Percentiles rank a stretch among this genome's conserved stretches.
Conservation (phyloP, 768 basidiomycete species). For the Trametes gibbosa region DNA sequence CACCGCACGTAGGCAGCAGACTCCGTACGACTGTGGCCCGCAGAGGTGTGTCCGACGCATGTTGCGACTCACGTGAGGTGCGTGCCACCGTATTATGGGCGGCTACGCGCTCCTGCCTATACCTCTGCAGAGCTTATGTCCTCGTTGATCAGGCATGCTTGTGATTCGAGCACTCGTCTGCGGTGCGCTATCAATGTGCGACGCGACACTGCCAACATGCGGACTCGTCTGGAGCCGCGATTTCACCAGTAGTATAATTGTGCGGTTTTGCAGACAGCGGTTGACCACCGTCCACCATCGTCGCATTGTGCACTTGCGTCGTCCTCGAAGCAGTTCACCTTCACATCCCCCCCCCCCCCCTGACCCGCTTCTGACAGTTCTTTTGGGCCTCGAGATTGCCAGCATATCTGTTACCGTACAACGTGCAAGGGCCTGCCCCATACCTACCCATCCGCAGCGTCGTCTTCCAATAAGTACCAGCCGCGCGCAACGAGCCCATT, state of each 20-base stretch:
- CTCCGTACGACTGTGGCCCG: background rate
- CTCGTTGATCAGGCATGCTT: conserved; percentile 26
- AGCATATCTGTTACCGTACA: conserved; percentile 6
- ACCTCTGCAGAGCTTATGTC: conserved; percentile 15
- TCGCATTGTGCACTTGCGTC: conserved; percentile 17
- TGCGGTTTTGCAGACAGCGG: background rate
- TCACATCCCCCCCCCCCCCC: conserved; percentile 9
- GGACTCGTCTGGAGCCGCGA: background rate
- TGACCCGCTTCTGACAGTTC: conserved; percentile 4
- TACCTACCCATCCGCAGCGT: conserved; percentile 23
- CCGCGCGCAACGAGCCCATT: background rate
- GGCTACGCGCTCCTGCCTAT: conserved; percentile 9
- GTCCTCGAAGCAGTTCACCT: conserved; percentile 9
- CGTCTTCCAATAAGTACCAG: conserved; percentile 22
- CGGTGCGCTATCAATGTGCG: conserved; percentile 14
- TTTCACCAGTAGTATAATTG: conserved; percentile 17
- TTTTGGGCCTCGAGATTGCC: conserved; percentile 16
- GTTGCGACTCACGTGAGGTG: conserved; percentile 24
- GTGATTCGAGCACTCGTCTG: conserved; percentile 2
- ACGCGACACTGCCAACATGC: conserved; percentile 5
- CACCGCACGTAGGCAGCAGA: background rate
- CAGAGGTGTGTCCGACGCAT: conserved; percentile 19
- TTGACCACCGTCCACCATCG: conserved; percentile 6
- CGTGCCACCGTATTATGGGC: conserved; percentile 27
- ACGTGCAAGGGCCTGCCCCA: conserved; percentile 13